These are phyloP conservation scores for Nakazawaea sp. DNA, from an alignment of 805 yeast genomes.

Conservation along the genomic window DNA sequence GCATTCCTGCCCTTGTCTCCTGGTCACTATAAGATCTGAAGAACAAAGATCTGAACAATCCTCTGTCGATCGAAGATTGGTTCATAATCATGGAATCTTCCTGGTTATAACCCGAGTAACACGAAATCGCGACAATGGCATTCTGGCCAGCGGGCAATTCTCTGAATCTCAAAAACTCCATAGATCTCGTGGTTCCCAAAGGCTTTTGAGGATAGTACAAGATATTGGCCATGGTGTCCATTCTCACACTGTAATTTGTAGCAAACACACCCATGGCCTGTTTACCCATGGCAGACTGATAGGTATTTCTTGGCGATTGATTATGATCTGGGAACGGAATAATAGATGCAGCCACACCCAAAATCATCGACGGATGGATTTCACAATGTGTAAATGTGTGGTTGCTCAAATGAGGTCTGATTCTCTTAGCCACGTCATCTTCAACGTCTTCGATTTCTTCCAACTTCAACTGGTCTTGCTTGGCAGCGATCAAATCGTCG, in stretches of 20 bases:
- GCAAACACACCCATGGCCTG: conserved; percentile 99
- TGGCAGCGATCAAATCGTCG: conserved; percentile 79
- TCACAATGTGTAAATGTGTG: conserved; percentile 97
- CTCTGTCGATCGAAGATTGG: conserved; percentile 95
- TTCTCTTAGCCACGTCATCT: conserved; percentile 76
- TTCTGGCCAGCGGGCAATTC: conserved; percentile 99
- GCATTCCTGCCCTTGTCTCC: conserved; percentile 97
- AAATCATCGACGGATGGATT: conserved; percentile 97
- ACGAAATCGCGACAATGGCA: conserved; percentile 95
- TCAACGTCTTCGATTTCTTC: conserved; percentile 35
- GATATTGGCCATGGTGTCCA: conserved; percentile 99
- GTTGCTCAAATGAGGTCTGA: conserved; percentile 52
- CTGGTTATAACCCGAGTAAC: conserved; percentile 98
- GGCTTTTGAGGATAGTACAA: conserved; percentile 98
- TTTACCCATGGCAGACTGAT: conserved; percentile 99
- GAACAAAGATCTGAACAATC: conserved; percentile 90
- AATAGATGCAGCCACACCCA: conserved; percentile 97
- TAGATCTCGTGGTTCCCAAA: conserved; percentile 92
- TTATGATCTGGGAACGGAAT: conserved; percentile 99
- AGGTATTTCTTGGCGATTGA: conserved; percentile 98
- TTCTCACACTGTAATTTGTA: conserved; percentile 91
- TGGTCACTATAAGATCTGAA: conserved; percentile 98
- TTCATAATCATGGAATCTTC: conserved; percentile 99
- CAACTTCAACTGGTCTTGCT: conserved; percentile 31
- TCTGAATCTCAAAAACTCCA: conserved; percentile 96